Evolutionary conservation across 148 eudicot genomes (phyloP), one percentile per base, ranked within the genome.

Genomic region (Vaccinium corymbosum): DNA sequence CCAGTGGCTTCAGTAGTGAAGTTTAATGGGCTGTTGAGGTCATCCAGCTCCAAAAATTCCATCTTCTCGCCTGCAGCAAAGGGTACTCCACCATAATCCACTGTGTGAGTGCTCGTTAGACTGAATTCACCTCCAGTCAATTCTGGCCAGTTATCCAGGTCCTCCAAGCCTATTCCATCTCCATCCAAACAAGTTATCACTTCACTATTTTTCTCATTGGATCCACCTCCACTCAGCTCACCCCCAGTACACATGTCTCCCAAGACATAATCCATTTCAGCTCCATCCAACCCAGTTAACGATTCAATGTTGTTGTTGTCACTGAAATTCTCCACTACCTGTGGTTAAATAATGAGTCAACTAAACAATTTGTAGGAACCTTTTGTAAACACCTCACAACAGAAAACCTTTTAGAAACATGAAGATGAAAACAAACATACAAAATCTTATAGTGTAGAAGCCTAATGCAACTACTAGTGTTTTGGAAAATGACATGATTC

Each of bases 31-130:
- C 12, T 2, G 7, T 61, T 49, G 50, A 88, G 89, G 83, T 88
- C 89, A 76, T 83, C 32, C 51, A 87, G 87, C 73, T 87, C 89
- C 71, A 84, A 38, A 78, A 50, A 84, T 2, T 59, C 53, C 17
- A 15, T 52, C 42, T n/a, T 32, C 49, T 75, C 15, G 27, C 2
- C 77, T 22, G 66, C 55, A 78, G 32, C 72, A 49, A 53, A 52
- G 50, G 83, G 76, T 82, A 48, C 71, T 75, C 72, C 35, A 52
- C 52, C 71, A 35, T 38, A 57, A 12, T 27, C 52, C 20, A 53
- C 46, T 80, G 51, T 62, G 78, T 83, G 64, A 79, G 46, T 2
- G 74, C 53, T 35, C 6, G 83, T 32, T 27, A 82, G 72, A 38
- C 74, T 76, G 52, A 52, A 17, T 80, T 50, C 38, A 61, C 27